These are phyloP conservation scores for Yarrowia deformans DNA, from an alignment of 805 yeast species.

Conservation along the genomic window DNA sequence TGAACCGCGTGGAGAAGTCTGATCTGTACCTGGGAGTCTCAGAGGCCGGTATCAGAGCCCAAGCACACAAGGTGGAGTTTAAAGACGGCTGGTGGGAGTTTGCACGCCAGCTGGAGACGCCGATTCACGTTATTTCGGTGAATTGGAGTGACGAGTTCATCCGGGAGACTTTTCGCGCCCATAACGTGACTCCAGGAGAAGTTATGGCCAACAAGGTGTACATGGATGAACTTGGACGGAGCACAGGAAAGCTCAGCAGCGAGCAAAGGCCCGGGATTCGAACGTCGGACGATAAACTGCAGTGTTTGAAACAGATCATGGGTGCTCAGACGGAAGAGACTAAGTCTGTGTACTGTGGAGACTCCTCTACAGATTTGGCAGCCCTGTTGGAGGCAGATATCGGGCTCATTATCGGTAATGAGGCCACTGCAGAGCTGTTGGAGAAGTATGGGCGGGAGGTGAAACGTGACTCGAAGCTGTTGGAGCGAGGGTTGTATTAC, in stretches of 20 bases:
- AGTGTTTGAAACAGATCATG: slow-evolving; percentile 44
- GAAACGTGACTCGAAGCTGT: not conserved
- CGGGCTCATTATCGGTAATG: slow-evolving; percentile 56
- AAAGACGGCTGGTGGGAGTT: slow-evolving; percentile 55
- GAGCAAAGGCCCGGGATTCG: slow-evolving; percentile 50
- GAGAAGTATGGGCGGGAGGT: slow-evolving; percentile 21
- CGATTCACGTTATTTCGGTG: slow-evolving; percentile 61
- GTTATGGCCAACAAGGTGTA: slow-evolving; percentile 60
- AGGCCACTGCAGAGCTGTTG: slow-evolving; percentile 8
- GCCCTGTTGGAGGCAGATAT: slow-evolving; percentile 57
- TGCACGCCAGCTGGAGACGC: slow-evolving; percentile 48
- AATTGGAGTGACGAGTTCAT: slow-evolving; percentile 68
- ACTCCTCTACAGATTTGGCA: slow-evolving; percentile 65
- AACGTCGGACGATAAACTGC: slow-evolving; percentile 63
- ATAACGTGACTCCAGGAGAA: slow-evolving; percentile 36
- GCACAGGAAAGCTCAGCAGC: slow-evolving; percentile 47
- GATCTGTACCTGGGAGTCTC: slow-evolving; percentile 56
- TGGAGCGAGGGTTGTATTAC: slow-evolving; percentile 11
- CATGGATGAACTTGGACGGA: slow-evolving; percentile 47
- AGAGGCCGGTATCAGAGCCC: slow-evolving; percentile 48
- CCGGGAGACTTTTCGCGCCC: slow-evolving; percentile 46
- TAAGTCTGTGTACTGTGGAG: slow-evolving; percentile 61
- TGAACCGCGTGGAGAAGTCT: slow-evolving; percentile 53
- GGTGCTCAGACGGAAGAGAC: slow-evolving; percentile 10
- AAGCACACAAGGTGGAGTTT: slow-evolving; percentile 53